These are phyloP conservation scores for Ganoderma multipileum DNA, from an alignment of 1,284 basidiomycete species.

Conservation along the genomic window DNA sequence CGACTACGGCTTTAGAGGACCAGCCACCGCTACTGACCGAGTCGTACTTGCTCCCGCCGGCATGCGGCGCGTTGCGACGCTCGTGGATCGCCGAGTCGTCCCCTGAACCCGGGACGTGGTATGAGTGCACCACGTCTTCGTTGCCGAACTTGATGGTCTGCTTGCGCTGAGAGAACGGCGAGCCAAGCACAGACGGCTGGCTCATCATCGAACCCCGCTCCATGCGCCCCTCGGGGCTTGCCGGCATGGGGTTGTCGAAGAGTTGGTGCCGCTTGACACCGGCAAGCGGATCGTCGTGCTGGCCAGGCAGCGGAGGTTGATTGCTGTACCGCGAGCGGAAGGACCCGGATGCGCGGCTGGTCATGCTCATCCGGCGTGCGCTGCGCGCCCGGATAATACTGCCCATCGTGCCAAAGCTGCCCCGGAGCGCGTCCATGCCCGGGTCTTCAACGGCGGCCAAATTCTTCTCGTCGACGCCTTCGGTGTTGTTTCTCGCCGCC, in stretches of 20 bases:
- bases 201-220: slow-evolving; percentile 41
- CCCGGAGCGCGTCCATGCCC: slow-evolving; percentile 88
- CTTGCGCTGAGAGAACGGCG: slow-evolving; percentile 49
- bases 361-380: slow-evolving; percentile 67
- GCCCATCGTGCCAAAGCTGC: slow-evolving; percentile 89
- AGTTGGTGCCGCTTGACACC: slow-evolving; percentile 78
- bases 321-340: slow-evolving; percentile 33
- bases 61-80: slow-evolving; percentile 44
- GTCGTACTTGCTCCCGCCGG: slow-evolving; percentile 26
- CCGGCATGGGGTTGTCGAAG: slow-evolving; percentile 75
- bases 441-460: slow-evolving; percentile 70
- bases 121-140: slow-evolving; percentile 76
- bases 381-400: slow-evolving; percentile 88
- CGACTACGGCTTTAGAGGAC: slow-evolving; percentile 29
- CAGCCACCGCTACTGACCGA: slow-evolving; percentile 33
- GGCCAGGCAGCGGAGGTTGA: slow-evolving; percentile 27
- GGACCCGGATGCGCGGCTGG: slow-evolving; percentile 45
- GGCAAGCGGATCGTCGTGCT: slow-evolving; percentile 36
- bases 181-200: slow-evolving; percentile 32
- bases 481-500: slow-evolving; percentile 73
- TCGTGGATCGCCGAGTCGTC: slow-evolving; percentile 60
- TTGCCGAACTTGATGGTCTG: slow-evolving; percentile 79
- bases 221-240: slow-evolving; percentile 31
- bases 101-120: slow-evolving; percentile 55
- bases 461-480: slow-evolving; percentile 67